These are phyloP conservation scores for Monosporozyma siamensis DNA, from an alignment of 805 yeast species.

Conservation along the genomic window DNA sequence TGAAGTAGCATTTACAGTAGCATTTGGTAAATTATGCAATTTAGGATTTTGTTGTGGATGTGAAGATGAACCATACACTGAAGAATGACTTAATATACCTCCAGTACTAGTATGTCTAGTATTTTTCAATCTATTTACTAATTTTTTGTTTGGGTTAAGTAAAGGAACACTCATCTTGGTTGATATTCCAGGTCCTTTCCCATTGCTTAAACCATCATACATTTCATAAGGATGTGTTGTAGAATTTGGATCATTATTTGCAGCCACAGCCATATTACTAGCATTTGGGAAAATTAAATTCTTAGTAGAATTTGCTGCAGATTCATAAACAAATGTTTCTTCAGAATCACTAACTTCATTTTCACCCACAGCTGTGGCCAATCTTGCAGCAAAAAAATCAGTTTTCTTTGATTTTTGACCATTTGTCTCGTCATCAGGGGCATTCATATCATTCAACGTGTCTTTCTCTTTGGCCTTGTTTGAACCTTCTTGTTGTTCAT, in stretches of 20 bases:
- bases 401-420: conserved; percentile 50
- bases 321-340: conserved; percentile 92
- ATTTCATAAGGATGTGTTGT: not conserved
- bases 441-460: not conserved
- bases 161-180: conserved; percentile 29
- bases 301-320: conserved; percentile 28
- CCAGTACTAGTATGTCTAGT: conserved; percentile 29
- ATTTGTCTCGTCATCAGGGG: conserved; percentile 12
- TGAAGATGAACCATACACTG: conserved; percentile 2
- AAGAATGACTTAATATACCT: conserved; percentile 15
- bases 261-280: conserved; percentile 16
- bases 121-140: conserved; percentile 21
- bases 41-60: not conserved
- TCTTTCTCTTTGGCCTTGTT: no score
- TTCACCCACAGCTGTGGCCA: conserved; percentile 91
- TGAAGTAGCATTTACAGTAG: conserved; percentile 1
- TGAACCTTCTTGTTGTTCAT: no score
- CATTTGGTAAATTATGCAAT: not conserved
- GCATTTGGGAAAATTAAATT: conserved; percentile 15
- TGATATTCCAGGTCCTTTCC: conserved; percentile 18
- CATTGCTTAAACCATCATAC: not conserved
- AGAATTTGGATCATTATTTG: conserved; percentile 4
- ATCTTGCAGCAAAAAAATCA: conserved; percentile 87
- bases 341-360: conserved; percentile 81
- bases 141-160: conserved; percentile 20